Percentiles rank a stretch among this genome's conserved stretches.
Evolutionary conservation across 805 yeast species (phyloP).

Genomic region (Saccharomyces jurei): DNA sequence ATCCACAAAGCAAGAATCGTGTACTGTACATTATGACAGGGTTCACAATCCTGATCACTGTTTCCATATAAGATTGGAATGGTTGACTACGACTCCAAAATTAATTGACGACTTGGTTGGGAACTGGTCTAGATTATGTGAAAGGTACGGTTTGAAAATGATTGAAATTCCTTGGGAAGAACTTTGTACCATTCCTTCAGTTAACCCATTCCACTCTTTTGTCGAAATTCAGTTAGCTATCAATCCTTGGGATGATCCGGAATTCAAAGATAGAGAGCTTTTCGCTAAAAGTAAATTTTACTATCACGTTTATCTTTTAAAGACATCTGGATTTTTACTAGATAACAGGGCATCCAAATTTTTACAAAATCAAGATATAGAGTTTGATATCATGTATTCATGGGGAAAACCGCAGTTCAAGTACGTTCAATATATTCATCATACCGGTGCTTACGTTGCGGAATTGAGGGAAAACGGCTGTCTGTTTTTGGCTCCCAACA

Average conservation of each 20-base stretch:
- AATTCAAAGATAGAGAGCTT: conserved; percentile 37
- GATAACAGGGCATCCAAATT: conserved; percentile 72
- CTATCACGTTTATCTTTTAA: conserved; percentile 70
- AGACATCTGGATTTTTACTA: conserved; percentile 62
- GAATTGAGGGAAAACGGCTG: conserved; percentile 76
- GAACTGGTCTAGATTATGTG: conserved; percentile 76
- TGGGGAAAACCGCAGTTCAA: conserved; percentile 87
- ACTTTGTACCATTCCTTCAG: conserved; percentile 61
- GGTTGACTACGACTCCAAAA: conserved; percentile 87
- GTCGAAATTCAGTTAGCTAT: conserved; percentile 58
- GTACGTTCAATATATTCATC: conserved; percentile 83
- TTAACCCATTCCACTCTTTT: conserved; percentile 84
- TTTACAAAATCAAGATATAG: conserved; percentile 39
- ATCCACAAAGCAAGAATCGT: conserved; percentile 69
- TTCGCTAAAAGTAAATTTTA: conserved; percentile 50
- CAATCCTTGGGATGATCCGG: conserved; percentile 63
- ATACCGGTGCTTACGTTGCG: conserved; percentile 81
- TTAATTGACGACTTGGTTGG: conserved; percentile 70
- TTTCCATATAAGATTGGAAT: conserved; percentile 82
- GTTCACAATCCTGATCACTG: conserved; percentile 94
- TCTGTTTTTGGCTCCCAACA: conserved; percentile 78
- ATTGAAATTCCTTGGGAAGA: conserved; percentile 93
- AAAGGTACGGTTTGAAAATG: conserved; percentile 67
- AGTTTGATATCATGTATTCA: conserved; percentile 67
- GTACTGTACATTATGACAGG: conserved; percentile 80